A percentile compares a stretch with the other conserved stretches of the same genome.
Evolutionary conservation across 345 rosid species (phyloP).

Genomic region (Heritiera fomes): DNA sequence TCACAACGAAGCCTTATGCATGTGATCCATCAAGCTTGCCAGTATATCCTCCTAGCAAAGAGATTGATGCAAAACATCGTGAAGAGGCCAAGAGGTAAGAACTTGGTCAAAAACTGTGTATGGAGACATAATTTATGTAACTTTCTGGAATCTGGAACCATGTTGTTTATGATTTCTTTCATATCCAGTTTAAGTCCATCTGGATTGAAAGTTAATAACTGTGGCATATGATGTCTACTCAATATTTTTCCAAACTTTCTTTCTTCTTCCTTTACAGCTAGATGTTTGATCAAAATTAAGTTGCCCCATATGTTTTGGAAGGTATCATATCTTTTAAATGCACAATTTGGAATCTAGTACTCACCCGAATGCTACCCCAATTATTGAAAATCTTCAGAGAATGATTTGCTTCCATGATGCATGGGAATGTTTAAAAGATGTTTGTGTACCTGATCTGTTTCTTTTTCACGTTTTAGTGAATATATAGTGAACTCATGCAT

Average conservation of each 20-base stretch:
- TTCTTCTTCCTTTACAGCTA: background rate
- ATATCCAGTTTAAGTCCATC: background rate
- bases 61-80: constrained; percentile 84
- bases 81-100: constrained; percentile 73
- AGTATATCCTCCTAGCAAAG: constrained; percentile 86
- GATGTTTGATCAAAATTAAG: background rate
- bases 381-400: background rate
- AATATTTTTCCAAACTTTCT: background rate
- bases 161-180: background rate
- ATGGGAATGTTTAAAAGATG: background rate
- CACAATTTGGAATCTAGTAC: background rate
- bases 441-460: background rate
- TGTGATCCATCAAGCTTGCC: constrained; percentile 97
- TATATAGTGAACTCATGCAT: background rate
- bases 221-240: background rate
- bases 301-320: background rate
- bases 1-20: constrained; percentile 76
- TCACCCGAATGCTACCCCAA: background rate
- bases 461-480: constrained; percentile 11
- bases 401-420: background rate
- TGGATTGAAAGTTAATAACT: background rate
- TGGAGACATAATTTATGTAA: background rate
- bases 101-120: background rate
- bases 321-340: background rate
- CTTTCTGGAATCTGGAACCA: background rate